Evolutionary conservation across 192 early-diverging fungal genomes (phyloP), one percentile per base, ranked within the genome.

Genomic region (Allomyces macrogynus): DNA sequence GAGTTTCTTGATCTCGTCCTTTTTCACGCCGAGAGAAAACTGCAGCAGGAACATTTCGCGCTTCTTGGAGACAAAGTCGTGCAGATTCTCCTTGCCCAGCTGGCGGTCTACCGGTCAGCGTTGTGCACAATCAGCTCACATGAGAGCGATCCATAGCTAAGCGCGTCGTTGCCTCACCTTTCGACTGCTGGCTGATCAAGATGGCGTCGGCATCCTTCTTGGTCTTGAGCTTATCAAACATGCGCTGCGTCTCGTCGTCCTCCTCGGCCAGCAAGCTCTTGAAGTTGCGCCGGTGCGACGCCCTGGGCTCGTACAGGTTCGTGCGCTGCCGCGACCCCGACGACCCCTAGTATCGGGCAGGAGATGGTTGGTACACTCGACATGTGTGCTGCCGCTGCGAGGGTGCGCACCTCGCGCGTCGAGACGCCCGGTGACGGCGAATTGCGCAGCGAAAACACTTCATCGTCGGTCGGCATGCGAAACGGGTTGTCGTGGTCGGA

Each of bases 1-100:
- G 67, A 82, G 70, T 62, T 82, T 82, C 43, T 72, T 61, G 72
- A 82, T 82, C 65, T 82, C 80, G 63, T 80, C 78, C 22, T 76
- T 23, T 64, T 82, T 82, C 11, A 82, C 80, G 4, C 78, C 80
- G n/a, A 82, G 71, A 3, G 80, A 75, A 63, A 80, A 80, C 61
- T 82, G 80, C 0, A 82, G 74, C 23, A 82, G 69, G 64, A 82
- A 82, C 80, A 82, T 82, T 70, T 79, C 77, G 10, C 80, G 71
- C 65, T 82, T 82, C 63, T 79, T 80, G 23, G 74, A 76, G 63
- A 82, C 78, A 61, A 82, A 82, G 61, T 78, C 76, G 57, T 80
- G 77, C 40, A 82, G 67, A 64, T 78, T 79, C 63, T 82, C 80
- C 65, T 79, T 80, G 16, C 76, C 76, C 63, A 79, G 75, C 32